Conservation (phyloP, 345 rosid genomes). For the Sapria himalayana region DNA sequence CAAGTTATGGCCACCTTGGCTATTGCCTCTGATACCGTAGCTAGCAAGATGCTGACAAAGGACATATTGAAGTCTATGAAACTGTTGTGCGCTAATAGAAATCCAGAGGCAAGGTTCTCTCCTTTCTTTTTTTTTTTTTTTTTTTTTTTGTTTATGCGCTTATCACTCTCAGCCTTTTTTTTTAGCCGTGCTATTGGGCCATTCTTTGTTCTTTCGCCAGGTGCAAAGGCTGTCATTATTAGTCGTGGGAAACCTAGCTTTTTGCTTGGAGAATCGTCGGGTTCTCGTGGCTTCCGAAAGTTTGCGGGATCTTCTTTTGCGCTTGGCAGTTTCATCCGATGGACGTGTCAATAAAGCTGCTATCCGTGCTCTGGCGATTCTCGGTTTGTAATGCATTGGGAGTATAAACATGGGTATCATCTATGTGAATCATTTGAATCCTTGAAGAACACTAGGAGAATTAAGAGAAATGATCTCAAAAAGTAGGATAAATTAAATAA, state of each 20-base stretch:
- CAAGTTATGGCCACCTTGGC: constrained; percentile 80
- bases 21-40: constrained; percentile 59
- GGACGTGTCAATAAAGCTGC: constrained; percentile 86
- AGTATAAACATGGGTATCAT: no score
- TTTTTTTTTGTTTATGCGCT: constrained; percentile 5
- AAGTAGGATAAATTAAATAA: no score
- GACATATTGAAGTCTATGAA: constrained; percentile 66
- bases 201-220: constrained; percentile 20
- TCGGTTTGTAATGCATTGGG: constrained; percentile 68
- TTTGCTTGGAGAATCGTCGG: constrained; percentile 83
- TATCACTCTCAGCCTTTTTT: constrained; percentile 5
- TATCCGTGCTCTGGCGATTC: constrained; percentile 94
- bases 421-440: no score
- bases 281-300: constrained; percentile 85
- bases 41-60: constrained; percentile 83
- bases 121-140: constrained; percentile 1
- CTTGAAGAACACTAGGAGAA: no score
- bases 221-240: constrained; percentile 80
- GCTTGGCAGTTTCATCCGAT: constrained; percentile 60
- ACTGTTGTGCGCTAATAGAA: constrained; percentile 59
- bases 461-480: no score
- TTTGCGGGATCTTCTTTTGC: constrained; percentile 70
- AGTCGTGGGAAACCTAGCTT: constrained; percentile 89
- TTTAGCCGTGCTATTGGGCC: no score
- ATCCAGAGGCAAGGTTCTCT: constrained; percentile 47